Evolutionary conservation across 1,139 yeast species (phyloP).

Genomic region (Yamadazyma taylorii): DNA sequence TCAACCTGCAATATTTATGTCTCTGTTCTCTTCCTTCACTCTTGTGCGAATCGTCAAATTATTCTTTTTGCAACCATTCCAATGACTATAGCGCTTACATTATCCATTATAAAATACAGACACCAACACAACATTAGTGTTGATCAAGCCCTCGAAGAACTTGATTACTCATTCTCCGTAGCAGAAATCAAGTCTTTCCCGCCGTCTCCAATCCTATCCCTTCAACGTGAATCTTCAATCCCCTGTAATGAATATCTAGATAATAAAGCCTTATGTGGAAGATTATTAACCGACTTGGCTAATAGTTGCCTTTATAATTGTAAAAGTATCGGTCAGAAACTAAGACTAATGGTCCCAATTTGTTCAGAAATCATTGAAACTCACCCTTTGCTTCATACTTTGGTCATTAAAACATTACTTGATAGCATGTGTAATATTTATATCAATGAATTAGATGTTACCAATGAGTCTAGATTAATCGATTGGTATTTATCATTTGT

Average conservation of each 20-base stretch:
- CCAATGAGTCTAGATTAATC: neutral
- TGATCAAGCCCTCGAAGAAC: neutral
- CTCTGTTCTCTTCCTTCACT: no score
- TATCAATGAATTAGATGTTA: neutral
- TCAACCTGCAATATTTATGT: no score
- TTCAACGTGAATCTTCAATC: neutral
- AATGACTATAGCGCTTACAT: neutral
- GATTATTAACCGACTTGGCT: neutral
- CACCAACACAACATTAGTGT: neutral
- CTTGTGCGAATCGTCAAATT: no score
- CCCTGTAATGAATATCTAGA: neutral
- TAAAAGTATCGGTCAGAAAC: neutral
- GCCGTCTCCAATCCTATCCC: neutral
- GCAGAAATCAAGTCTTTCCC: neutral
- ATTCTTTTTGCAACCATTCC: slow-evolving; percentile 1
- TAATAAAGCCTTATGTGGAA: neutral
- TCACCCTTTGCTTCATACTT: no score
- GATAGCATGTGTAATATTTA: neutral
- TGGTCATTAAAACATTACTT: neutral
- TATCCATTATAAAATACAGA: neutral
- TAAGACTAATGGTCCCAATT: neutral
- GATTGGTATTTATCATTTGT: neutral
- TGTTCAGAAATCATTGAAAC: neutral
- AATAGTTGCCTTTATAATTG: neutral
- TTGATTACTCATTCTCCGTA: neutral